Evolutionary conservation across 345 rosid genomes (phyloP), one percentile per base, ranked within the genome.

Genomic region (Euphorbia pulcherrima): DNA sequence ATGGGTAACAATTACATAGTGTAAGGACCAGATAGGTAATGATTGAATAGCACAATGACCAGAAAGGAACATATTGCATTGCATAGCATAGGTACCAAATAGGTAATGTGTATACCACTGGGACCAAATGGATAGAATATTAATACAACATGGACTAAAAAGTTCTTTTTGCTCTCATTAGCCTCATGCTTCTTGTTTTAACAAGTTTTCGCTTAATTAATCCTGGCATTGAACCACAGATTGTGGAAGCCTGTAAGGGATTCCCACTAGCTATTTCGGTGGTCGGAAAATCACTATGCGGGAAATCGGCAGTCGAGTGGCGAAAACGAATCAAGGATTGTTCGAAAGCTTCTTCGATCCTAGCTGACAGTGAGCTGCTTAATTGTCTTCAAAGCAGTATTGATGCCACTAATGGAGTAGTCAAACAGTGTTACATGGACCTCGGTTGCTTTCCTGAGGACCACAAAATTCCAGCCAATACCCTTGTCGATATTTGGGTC

Each of bases 391-490:
- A 62, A 68, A 72, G 28, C 23, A 72, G 76, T n/a, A 41, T 76
- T 18, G 80, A 76, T 44, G 76, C 70, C 50, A 57, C 72, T 35
- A 55, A 60, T 12, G 28, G 28, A 30, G 35, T 8, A 44, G 51
- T 41, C 33, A 71, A 70, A 63, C 72, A 70, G 60, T 75, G 79
- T 61, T 71, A 28, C 64, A 71, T 66, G 75, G 79, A 75, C 55
- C 72, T 75, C 2, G 74, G 79, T 44, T 53, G 68, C 52, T 75
- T 75, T 27, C 79, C 75, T 7, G 79, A 70, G 63, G 79, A 67
- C 60, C 68, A 61, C 6, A 53, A 16, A 33, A 66, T 70, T 66
- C 79, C 79, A 37, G 75, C 62, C 1, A 9, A 64, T 18, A 35
- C 69, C 46, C 68, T 75, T 9, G 16, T 55, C 16, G 79, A 75